Evolutionary conservation across 352 stramenopile species (phyloP), one percentile per base, ranked within the genome.

Genomic region (Phytophthora idaei): DNA sequence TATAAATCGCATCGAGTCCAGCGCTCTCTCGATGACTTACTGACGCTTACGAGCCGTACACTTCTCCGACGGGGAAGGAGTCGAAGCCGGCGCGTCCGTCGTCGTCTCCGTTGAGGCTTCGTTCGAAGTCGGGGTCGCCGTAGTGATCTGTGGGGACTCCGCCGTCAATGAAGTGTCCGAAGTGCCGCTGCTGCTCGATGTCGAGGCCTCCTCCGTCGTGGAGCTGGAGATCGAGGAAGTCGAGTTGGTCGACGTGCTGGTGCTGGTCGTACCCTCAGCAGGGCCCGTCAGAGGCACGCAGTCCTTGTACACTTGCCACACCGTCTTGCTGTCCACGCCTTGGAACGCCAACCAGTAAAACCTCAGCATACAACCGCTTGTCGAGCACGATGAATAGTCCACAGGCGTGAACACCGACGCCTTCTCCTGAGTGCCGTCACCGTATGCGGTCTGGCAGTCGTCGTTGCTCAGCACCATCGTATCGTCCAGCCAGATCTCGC

Each of bases 241-340:
- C 7, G 29, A 34, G 29, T 34, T 34, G 29, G 29, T 34, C 11
- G 61, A 50, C 5, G 14, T 39, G 31, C 25, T 60, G 3, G 62
- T 48, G 9, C 47, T 47, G 31, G 60, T 67, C 14, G 65, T 68
- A 44, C 59, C 56, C 1, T 55, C 54, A 3, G 44, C 67, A 5
- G 67, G 60, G 4, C 70, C 71, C 29, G 68, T 64, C 6, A 73
- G 59, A 8, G 71, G 71, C 14, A 78, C 64, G 31, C 71, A 78
- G 28, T 75, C 69, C 58, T 78, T 85, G 77, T 85, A 85, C 11
- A 74, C 61, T 37, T 85, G 77, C 65, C 69, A 85, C 28, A 32
- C 36, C 4, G 54, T 64, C 27, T 73, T 61, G 5, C 59, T 27
- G 39, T 69, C 48, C 0, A 68, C 45, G 42, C 73, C 50, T 51